A percentile compares a stretch with the other conserved stretches of the same genome.
Evolutionary conservation across 495 filamentous ascomycete species (phyloP).

Genomic region (Chaetomidium leptoderma): DNA sequence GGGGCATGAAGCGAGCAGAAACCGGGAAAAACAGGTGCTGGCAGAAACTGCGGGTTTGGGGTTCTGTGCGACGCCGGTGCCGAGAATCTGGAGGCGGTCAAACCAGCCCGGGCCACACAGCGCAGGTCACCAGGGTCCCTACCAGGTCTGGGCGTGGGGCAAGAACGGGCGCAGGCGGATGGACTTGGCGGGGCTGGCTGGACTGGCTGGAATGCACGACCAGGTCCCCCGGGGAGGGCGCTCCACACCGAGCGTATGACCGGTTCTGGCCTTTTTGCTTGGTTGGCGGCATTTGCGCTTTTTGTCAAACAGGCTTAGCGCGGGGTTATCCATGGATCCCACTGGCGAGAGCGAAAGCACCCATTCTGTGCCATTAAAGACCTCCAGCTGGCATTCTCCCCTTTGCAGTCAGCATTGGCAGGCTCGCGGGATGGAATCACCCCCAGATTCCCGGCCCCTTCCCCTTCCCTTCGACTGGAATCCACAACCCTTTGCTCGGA

Average conservation of each 20-base stretch:
- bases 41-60: conserved; percentile 16
- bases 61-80: conserved; percentile 23
- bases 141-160: conserved; percentile 9
- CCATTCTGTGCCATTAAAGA: too few species aligned
- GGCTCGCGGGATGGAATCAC: too few species aligned
- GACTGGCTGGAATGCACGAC: conserved; percentile 15
- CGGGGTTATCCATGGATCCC: conserved; percentile 12
- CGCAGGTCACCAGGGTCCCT: conserved; percentile 20
- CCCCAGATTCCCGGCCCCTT: too few species aligned
- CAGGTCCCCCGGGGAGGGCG: conserved; percentile 1
- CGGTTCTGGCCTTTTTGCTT: conserved; percentile 24
- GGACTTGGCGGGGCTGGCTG: conserved; percentile 20
- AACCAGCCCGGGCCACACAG: conserved; percentile 11
- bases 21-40: conserved; percentile 12
- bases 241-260: conserved; percentile 26
- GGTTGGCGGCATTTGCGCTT: conserved; percentile 19
- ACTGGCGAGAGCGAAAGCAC: conserved; percentile 1
- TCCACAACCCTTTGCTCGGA: too few species aligned
- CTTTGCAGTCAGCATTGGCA: too few species aligned
- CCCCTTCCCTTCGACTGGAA: too few species aligned
- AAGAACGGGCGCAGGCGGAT: conserved; percentile 14
- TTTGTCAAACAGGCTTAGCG: conserved; percentile 22
- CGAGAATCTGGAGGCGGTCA: conserved; percentile 28
- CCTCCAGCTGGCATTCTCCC: too few species aligned
- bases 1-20: conserved; percentile 15